A percentile compares a stretch with the other conserved stretches of the same genome.
These are phyloP conservation scores for Sporothrix brasiliensis DNA, from an alignment of 2,329 filamentous ascomycete genomes.

Conservation along the genomic window DNA sequence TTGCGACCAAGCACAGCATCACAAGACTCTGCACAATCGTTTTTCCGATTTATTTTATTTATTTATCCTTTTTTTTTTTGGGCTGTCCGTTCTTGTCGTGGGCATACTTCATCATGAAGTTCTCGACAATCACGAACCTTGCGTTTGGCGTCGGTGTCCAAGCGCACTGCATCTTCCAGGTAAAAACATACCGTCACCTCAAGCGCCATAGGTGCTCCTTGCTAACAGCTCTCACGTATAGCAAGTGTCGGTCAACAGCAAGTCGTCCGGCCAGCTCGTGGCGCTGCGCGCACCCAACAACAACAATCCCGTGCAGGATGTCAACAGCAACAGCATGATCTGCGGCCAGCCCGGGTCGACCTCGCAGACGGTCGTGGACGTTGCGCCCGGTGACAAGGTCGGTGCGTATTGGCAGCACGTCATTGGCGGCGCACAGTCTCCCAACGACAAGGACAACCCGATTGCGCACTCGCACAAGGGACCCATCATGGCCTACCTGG, in stretches of 20 bases:
- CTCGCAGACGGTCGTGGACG: slow-evolving; percentile 50
- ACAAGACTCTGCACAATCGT: too few species aligned
- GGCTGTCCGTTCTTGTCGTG: not conserved
- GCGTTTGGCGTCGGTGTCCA: slow-evolving; percentile 45
- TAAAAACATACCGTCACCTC: slow-evolving; percentile 32
- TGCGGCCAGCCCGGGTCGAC: slow-evolving; percentile 52
- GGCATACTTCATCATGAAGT: slow-evolving; percentile 2
- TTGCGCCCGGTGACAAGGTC: slow-evolving; percentile 55
- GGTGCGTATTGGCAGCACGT: slow-evolving; percentile 58
- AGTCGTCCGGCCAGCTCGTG: slow-evolving; percentile 48
- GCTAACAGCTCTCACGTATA: slow-evolving; percentile 32
- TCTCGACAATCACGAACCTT: slow-evolving; percentile 39
- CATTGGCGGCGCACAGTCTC: slow-evolving; percentile 55
- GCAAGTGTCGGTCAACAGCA: slow-evolving; percentile 53
- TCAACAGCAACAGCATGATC: slow-evolving; percentile 52
- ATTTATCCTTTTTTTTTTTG: not conserved
- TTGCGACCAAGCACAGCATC: not conserved
- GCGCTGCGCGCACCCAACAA: slow-evolving; percentile 53
- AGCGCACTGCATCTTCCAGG: slow-evolving; percentile 51
- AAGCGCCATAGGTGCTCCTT: not conserved
- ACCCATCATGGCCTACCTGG: slow-evolving; percentile 57
- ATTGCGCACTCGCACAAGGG: slow-evolving; percentile 60
- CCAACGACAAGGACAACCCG: slow-evolving; percentile 56
- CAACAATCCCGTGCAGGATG: slow-evolving; percentile 58
- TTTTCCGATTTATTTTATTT: too few species aligned